Evolutionary conservation across 164 flowering plant genomes (phyloP), one percentile per base, ranked within the genome.

Genomic region (Kingdonia uniflora): DNA sequence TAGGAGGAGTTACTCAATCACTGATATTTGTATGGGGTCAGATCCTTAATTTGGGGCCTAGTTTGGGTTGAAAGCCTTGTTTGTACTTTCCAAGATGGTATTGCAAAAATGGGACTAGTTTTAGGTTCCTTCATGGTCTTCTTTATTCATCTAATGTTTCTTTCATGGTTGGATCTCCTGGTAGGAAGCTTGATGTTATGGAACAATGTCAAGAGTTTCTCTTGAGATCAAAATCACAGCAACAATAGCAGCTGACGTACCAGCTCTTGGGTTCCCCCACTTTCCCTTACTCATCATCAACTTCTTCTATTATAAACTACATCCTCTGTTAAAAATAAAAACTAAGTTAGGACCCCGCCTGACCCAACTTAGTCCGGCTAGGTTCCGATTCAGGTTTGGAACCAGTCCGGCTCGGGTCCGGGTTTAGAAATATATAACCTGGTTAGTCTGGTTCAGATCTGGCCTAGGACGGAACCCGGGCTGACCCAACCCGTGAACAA

Each of bases 1-100:
- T 55, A 59, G 85, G 11, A 61, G 96, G 52, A 88, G 94, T 61
- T 72, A 70, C 39, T 87, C 95, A 0, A 76, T 77, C n/a, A 78
- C 73, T 14, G 91, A 74, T 35, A 52, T 63, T 13, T 70, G 74
- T 51, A 56, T 69, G 16, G 72, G 70, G 5, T 25, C 49, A 20
- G 52, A 25, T 35, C 25, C 52, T 22, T n/a, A n/a, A n/a, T n/a
- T 22, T 49, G 37, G 64, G 44, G 29, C 55, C 63, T 4, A 85
- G 80, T 21, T 58, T 67, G 37, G 85, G 81, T 6, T 81, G 80
- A 79, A 81, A 73, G 51, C 82, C 88, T 0, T 85, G 95, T 45
- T 63, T 74, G 40, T 86, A 79, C 56, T 86, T 52, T 42, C 78
- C 85, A 1, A 76, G 79, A 64, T 87, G 89, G 13, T 80, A 71